Evolutionary conservation across 176 grass and related monocot species (phyloP), one percentile per base, ranked within the genome.

Genomic region (Zizania latifolia): DNA sequence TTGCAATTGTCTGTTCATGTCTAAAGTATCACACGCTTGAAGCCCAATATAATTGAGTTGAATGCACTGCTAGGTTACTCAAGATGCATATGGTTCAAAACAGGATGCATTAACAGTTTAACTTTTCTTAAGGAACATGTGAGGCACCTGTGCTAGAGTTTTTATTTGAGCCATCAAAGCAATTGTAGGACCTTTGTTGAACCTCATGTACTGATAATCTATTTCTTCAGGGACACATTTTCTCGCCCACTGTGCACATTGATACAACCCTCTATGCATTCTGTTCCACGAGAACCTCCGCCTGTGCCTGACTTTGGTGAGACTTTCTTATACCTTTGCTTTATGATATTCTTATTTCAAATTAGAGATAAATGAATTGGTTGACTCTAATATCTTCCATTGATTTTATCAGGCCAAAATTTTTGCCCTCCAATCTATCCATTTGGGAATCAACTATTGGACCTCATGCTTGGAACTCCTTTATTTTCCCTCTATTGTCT

Each of bases 401-500:
- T 32, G n/a, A 45, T 62, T 73, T 84, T 67, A 57, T 60, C 83
- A 99, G 96, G 92, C 75, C 80, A 99, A 87, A 99, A 88, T 58
- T 99, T 99, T 72, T 99, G 91, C 55, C 89, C 87, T 82, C 84
- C 84, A 34, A 99, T 99, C 30, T 88, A 99, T 86, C 96, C 96
- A 62, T 76, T 99, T 76, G 87, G 68, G 41, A 89, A 94, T 75
- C 77, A 94, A 44, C 78, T 87, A 27, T 84, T 92, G 86, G 84
- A 94, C 80, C 86, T 84, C 5, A 46, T 64, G 21, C 55, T 63
- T 2, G 65, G 79, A 37, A 66, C 86, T 85, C 92, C 96, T 86
- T 78, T 99, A 73, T 82, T 99, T 92, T 99, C 83, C 57, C 91
- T 94, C 33, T 84, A 99, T 84, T 99, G 92, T 74, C 96, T 99